These are phyloP conservation scores for Mycena polygramma DNA, from an alignment of 768 basidiomycete species.

Conservation along the genomic window DNA sequence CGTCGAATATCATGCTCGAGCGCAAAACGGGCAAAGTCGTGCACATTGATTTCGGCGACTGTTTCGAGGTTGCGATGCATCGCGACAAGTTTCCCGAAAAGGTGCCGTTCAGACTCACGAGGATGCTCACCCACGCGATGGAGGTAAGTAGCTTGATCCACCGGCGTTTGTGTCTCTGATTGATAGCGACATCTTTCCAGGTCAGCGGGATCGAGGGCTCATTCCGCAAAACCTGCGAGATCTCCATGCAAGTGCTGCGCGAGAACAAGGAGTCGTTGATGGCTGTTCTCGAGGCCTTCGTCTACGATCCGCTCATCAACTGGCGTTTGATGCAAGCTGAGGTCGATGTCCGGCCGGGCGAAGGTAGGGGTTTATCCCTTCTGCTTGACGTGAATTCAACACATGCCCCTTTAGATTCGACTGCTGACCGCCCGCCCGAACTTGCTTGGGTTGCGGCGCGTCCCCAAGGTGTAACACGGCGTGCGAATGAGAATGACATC, in stretches of 20 bases:
- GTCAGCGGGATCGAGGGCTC: slow-evolving; percentile 98
- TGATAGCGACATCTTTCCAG: slow-evolving; percentile 53
- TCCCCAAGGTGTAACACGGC: slow-evolving; percentile 83
- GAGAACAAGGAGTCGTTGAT: slow-evolving; percentile 98
- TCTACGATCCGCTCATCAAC: slow-evolving; percentile 97
- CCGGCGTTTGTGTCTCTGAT: neutral
- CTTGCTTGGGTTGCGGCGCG: slow-evolving; percentile 76
- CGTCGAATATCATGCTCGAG: slow-evolving; percentile 93
- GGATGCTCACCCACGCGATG: slow-evolving; percentile 99
- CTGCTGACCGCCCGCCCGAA: slow-evolving; percentile 64
- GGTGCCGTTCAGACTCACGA: slow-evolving; percentile 96
- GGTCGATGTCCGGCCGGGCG: slow-evolving; percentile 72
- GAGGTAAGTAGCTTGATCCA: slow-evolving; percentile 69
- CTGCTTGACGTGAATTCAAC: slow-evolving; percentile 11
- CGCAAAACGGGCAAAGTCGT: slow-evolving; percentile 94
- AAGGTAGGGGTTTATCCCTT: slow-evolving; percentile 52
- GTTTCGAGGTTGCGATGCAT: slow-evolving; percentile 98
- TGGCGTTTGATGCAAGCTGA: slow-evolving; percentile 95
- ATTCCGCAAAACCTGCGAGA: slow-evolving; percentile 95
- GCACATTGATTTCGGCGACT: slow-evolving; percentile 98
- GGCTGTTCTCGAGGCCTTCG: slow-evolving; percentile 98
- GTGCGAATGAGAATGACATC: slow-evolving; percentile 95
- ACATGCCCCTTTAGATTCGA: slow-evolving; percentile 41
- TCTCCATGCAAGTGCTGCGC: slow-evolving; percentile 95
- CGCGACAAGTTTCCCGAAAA: slow-evolving; percentile 99